A percentile compares a stretch with the other conserved stretches of the same genome.
Evolutionary conservation across 495 filamentous ascomycete genomes (phyloP).

Genomic region (Penicillium canariense): DNA sequence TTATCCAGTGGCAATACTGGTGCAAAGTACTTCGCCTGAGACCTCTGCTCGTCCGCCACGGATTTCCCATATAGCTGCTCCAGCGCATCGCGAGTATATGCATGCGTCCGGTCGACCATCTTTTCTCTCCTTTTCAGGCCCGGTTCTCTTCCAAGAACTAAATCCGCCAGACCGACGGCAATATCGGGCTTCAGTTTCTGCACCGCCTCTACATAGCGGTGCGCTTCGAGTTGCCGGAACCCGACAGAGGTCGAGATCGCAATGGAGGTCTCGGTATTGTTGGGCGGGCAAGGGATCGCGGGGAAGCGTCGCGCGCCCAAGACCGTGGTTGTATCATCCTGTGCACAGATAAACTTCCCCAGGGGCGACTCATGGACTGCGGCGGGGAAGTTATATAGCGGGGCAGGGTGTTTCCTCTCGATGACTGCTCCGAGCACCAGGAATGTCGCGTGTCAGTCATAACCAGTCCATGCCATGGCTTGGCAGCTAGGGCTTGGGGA

Average conservation of each 20-base stretch:
- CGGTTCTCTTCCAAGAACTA: constrained; percentile 57
- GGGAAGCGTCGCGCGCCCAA: constrained; percentile 77
- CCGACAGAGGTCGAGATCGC: constrained; percentile 81
- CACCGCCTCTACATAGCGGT: constrained; percentile 64
- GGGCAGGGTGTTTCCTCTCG: constrained; percentile 55
- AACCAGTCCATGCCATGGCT: background rate
- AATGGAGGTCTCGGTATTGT: constrained; percentile 71
- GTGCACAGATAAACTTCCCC: constrained; percentile 67
- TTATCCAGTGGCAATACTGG: constrained; percentile 76
- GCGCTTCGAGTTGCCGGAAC: constrained; percentile 64
- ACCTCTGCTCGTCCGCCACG: constrained; percentile 31
- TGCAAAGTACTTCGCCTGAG: constrained; percentile 63
- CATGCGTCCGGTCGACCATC: constrained; percentile 82
- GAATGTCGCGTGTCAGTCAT: constrained; percentile 30
- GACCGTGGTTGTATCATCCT: constrained; percentile 59
- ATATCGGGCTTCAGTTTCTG: constrained; percentile 73
- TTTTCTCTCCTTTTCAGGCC: constrained; percentile 69
- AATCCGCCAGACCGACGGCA: constrained; percentile 72
- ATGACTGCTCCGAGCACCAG: constrained; percentile 61
- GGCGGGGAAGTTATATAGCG: constrained; percentile 48
- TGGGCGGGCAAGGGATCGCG: constrained; percentile 65
- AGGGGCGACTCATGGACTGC: constrained; percentile 51
- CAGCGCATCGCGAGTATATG: constrained; percentile 57
- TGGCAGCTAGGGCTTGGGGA: too few relatives aligned
- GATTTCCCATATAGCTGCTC: constrained; percentile 51